A percentile compares a stretch with the other conserved stretches of the same genome.
These are phyloP conservation scores for Leptomonas seymouri DNA, from an alignment of 208 protist genomes.

Conservation along the genomic window DNA sequence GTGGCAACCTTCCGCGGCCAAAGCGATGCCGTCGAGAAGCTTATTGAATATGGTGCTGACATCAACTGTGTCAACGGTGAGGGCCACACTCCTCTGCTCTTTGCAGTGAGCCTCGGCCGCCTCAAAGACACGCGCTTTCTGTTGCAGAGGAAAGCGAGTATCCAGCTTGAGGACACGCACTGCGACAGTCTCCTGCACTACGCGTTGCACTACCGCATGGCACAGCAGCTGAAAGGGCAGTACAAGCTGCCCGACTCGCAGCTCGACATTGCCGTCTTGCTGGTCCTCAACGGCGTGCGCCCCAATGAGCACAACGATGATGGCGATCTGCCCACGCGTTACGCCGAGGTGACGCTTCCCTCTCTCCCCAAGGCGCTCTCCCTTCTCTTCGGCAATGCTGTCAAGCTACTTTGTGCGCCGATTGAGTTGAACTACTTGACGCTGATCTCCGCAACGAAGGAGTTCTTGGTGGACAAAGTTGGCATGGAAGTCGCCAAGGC, in stretches of 20 bases:
- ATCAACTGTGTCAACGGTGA: slow-evolving; percentile 45
- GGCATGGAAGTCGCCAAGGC: slow-evolving; percentile 30
- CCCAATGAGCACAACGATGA: slow-evolving; percentile 35
- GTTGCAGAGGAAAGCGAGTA: slow-evolving; percentile 36
- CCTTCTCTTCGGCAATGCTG: slow-evolving; percentile 28
- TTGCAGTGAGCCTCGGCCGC: slow-evolving; percentile 57
- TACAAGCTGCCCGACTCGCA: slow-evolving; percentile 69
- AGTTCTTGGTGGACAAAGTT: slow-evolving; percentile 18
- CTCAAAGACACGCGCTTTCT: slow-evolving; percentile 48
- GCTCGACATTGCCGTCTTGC: slow-evolving; percentile 61
- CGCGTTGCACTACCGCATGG: slow-evolving; percentile 58
- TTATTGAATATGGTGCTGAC: slow-evolving; percentile 53
- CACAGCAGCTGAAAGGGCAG: slow-evolving; percentile 50
- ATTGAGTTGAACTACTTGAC: slow-evolving; percentile 60
- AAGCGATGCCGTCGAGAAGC: slow-evolving; percentile 27
- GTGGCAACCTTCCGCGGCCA: slow-evolving; percentile 58
- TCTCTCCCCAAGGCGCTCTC: slow-evolving; percentile 41
- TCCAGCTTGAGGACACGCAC: slow-evolving; percentile 36
- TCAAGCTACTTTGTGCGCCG: slow-evolving; percentile 26
- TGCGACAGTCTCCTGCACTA: slow-evolving; percentile 63
- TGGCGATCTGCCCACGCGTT: slow-evolving; percentile 35
- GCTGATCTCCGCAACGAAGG: slow-evolving; percentile 27
- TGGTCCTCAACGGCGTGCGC: slow-evolving; percentile 45
- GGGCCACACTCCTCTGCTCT: slow-evolving; percentile 54
- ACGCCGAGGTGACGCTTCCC: slow-evolving; percentile 34